These are phyloP conservation scores for Globisporangium alternatum DNA, from an alignment of 352 stramenopile species.

Conservation along the genomic window DNA sequence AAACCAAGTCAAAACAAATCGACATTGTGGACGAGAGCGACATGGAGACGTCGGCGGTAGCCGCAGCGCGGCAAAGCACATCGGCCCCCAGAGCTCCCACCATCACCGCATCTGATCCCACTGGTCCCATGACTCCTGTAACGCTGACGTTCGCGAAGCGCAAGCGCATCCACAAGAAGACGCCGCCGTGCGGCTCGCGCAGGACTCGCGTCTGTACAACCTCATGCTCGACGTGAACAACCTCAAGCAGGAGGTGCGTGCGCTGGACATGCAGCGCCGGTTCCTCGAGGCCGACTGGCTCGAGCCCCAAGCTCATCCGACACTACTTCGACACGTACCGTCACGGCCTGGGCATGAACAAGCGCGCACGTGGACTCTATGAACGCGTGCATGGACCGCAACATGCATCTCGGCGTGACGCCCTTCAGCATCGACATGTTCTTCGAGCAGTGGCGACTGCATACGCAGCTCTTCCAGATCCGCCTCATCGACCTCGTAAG, in stretches of 20 bases:
- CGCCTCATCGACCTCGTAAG: constrained; percentile 6
- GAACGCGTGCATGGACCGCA: background rate
- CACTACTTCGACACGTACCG: constrained; percentile 21
- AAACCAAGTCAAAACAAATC: too few species aligned
- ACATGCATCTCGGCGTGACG: constrained; percentile 14
- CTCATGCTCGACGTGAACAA: constrained; percentile 32
- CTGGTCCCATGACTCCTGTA: background rate
- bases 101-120: background rate
- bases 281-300: constrained; percentile 7
- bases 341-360: constrained; percentile 3
- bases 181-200: constrained; percentile 4
- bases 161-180: constrained; percentile 11
- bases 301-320: constrained; percentile 10
- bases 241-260: constrained; percentile 28
- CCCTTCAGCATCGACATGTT: constrained; percentile 18
- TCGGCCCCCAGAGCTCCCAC: background rate
- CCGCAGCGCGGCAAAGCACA: background rate
- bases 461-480: constrained; percentile 22
- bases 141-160: constrained; percentile 7
- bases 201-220: constrained; percentile 16
- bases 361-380: constrained; percentile 6
- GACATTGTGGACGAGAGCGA: background rate
- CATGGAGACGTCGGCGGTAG: background rate
- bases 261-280: background rate
- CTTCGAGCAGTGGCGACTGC: constrained; percentile 23